Percentiles rank a stretch among this genome's conserved stretches.
These are phyloP conservation scores for Gynostemma pentaphyllum DNA, from an alignment of 306 rosid species.

Conservation along the genomic window DNA sequence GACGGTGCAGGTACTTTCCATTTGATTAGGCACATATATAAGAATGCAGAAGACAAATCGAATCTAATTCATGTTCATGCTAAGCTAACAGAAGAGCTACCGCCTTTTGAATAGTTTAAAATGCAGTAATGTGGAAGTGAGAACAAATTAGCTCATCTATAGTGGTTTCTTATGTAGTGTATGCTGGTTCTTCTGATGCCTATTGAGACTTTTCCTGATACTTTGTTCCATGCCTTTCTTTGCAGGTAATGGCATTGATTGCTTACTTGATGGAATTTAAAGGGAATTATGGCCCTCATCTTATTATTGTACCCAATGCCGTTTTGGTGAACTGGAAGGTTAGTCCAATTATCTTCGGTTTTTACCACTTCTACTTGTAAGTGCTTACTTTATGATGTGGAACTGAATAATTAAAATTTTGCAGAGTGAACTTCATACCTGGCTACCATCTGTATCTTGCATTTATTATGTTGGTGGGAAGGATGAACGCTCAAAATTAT, in stretches of 20 bases:
- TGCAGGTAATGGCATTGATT: constrained; percentile 96
- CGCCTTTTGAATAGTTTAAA: not conserved
- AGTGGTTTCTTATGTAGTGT: not conserved
- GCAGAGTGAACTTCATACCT: constrained; percentile 84
- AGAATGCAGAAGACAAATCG: no score
- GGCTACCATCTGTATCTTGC: constrained; percentile 96
- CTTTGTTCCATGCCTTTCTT: constrained; percentile 3
- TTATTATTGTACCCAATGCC: constrained; percentile 95
- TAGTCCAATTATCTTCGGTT: constrained; percentile 11
- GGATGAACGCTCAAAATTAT: constrained; percentile 82
- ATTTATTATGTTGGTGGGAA: constrained; percentile 90
- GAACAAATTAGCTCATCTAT: not conserved
- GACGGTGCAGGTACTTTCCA: constrained; percentile 78
- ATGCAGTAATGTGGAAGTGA: not conserved
- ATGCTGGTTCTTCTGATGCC: not conserved
- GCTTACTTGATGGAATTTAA: constrained; percentile 98
- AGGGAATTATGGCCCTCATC: constrained; percentile 99
- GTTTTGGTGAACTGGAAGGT: constrained; percentile 99
- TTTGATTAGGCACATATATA: constrained; percentile 1
- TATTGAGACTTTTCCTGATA: not conserved
- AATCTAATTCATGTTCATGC: no score
- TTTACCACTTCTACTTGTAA: not conserved
- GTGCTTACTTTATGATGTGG: not conserved
- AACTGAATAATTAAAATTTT: constrained; percentile 19
- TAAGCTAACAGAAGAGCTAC: no score